Base-by-base conservation (phyloP, 75 land plant genomes). In the Cunninghamia lanceolata region DNA sequence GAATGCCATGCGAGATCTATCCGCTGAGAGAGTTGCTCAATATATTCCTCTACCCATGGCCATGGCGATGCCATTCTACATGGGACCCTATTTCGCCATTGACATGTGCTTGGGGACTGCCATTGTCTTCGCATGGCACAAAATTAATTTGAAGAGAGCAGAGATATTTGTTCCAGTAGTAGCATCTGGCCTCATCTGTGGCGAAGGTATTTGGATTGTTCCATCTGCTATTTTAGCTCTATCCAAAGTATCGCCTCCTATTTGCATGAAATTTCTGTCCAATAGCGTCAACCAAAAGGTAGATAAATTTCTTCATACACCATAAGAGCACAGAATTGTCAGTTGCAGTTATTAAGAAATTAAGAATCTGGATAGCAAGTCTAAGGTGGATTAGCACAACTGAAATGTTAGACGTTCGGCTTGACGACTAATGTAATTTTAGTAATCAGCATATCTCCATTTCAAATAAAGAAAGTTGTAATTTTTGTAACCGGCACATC, bases 151-250 rank as follows among this genome's bases (percentile, higher is more conserved):
- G 25, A 84, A 66, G 28, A 89, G 88, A n/a, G 96, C 93, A 13
- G 90, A 89, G 50, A 68, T 86, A 8, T 85, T 88, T 63, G 90
- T 82, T 53, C 91, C 95, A 8, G 94, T 95, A 1, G 92, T 95
- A 28, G 96, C 96, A 30, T 95, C 96, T 19, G 96, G 96, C 28
- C 89, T 95, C 89, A 95, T 95, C 9, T 95, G 96, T 88, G 96
- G 96, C 1, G 94, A 95, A 73, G 96, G 96, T 25, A 71, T 95
- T 56, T 95, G 96, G 95, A 88, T 88, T 28, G 54, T 95, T 80
- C 93, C 92, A 13, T 85, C 87, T 17, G 91, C 96, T 0, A 70
- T 95, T 21, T 92, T 95, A 9, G 91, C 94, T n/a, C 50, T 95
- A 66, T 85, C 89, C 3, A 90, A 92, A 30, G 70, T 91, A 1